Base-by-base conservation (phyloP, 2,329 filamentous ascomycete species). In the Ceratocystiopsis brevicomis region DNA sequence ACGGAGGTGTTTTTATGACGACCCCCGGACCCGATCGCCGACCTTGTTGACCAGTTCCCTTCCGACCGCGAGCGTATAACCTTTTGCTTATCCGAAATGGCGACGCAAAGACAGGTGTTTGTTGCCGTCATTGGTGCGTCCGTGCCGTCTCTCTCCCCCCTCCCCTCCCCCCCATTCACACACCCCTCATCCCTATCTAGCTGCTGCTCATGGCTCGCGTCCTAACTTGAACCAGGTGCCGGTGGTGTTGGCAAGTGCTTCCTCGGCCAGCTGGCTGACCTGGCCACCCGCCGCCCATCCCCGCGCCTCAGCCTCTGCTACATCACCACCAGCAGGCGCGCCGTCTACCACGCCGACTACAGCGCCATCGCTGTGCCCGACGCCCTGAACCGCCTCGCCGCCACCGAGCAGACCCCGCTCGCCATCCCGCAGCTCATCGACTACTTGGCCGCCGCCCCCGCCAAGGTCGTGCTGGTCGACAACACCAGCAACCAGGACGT, bases 191-290 rank as follows among this genome's bases (percentile, higher is more conserved):
- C 25, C 25, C 8, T 30, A 4, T 6, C 25, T 2, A 6, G 25
- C 10, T 8, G 25, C 25, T 30, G 25, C 25, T 30, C 5, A 6
- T 30, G 25, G 2, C 30, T 17, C n/a, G 16, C 33, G 14, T 52
- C 2, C 25, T 30, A 30, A 30, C 25, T 9, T 9, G 5, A 6
- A 6, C 50, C 56, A 92, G 87, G 90, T 56, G 82, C 81, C 53
- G 90, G 90, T 53, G 88, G 88, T 50, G 90, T 96, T 48, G 90
- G 90, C 56, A 87, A 87, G 62, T 76, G 76, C 63, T 95, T 96
- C 68, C 74, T 96, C 49, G 68, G 69, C 52, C 90, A 96, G 62
- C 76, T 96, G 46, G 67, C 79, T 50, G 58, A 65, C 47, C 71
- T 90, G 47, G 68, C 74, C 41, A 65, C 70, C 49, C 75, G 80